These are phyloP conservation scores for Meyerozyma guilliermondii DNA, from an alignment of 1,139 yeast genomes.

Conservation along the genomic window DNA sequence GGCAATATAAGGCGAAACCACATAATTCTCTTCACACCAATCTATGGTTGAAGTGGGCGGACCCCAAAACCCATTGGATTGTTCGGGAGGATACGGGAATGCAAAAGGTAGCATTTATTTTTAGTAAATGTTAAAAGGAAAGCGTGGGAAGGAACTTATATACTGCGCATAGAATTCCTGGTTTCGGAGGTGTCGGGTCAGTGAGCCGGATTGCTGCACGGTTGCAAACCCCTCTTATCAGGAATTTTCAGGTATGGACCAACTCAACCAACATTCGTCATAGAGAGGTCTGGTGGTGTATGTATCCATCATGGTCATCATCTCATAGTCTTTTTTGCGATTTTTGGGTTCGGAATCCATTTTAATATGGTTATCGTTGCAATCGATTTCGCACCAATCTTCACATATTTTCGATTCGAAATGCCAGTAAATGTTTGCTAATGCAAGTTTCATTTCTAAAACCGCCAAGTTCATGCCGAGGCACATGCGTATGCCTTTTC, in stretches of 20 bases:
- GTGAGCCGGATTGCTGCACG: not conserved
- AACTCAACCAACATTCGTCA: constrained; percentile 50
- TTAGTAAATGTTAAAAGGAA: too few species aligned
- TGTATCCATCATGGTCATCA: constrained; percentile 48
- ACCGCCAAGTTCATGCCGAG: constrained; percentile 66
- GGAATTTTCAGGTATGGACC: constrained; percentile 15
- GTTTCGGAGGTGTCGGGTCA: constrained; percentile 2
- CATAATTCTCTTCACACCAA: constrained; percentile 96
- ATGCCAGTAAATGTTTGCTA: constrained; percentile 51
- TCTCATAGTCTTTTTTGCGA: constrained; percentile 30
- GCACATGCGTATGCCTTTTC: constrained; percentile 74
- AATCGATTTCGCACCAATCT: constrained; percentile 38
- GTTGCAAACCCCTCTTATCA: not conserved
- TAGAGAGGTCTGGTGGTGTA: constrained; percentile 47
- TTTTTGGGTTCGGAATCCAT: constrained; percentile 18
- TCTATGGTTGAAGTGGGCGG: constrained; percentile 71
- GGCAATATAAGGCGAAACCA: constrained; percentile 79
- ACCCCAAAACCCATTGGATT: constrained; percentile 42
- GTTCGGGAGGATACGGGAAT: constrained; percentile 41
- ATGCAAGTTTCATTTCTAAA: constrained; percentile 58
- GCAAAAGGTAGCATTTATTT: constrained; percentile 43
- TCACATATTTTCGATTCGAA: constrained; percentile 31
- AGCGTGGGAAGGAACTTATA: not conserved
- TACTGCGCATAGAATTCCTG: not conserved
- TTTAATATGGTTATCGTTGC: not conserved